Percentiles rank a stretch among this genome's conserved stretches.
Evolutionary conservation across 495 filamentous ascomycete genomes (phyloP).

Genomic region (Cercophora samala): DNA sequence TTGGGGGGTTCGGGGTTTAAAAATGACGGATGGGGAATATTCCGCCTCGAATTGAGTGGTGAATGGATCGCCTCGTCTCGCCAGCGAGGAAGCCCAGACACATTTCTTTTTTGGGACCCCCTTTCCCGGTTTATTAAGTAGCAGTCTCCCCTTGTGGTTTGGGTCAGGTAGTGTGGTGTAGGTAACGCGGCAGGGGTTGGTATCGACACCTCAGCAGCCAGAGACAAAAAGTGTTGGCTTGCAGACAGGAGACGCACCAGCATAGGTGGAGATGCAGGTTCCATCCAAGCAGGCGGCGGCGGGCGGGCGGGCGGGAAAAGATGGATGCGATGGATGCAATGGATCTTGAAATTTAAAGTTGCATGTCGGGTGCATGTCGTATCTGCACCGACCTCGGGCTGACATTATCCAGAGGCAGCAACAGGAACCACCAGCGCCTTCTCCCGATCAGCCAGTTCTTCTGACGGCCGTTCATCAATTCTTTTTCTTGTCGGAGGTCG

Average conservation of each 20-base stretch:
- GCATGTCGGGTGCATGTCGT: conserved; percentile 10
- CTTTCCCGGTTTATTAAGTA: neutral
- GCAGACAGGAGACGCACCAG: no score
- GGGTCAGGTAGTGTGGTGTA: neutral
- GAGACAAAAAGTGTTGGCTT: conserved; percentile 3
- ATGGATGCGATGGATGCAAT: neutral
- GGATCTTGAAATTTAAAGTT: conserved; percentile 6
- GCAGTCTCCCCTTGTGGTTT: no score
- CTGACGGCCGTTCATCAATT: no score
- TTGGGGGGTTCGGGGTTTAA: conserved; percentile 7
- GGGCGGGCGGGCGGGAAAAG: neutral
- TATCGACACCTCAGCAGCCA: neutral
- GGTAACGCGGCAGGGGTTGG: conserved; percentile 4
- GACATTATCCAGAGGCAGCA: neutral
- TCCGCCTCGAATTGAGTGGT: neutral
- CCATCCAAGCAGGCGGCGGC: neutral
- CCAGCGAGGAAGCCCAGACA: conserved; percentile 6
- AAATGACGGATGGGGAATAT: conserved; percentile 1
- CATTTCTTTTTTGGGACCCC: conserved; percentile 13
- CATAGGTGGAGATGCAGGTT: neutral
- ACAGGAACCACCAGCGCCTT: neutral
- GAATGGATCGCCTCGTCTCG: conserved; percentile 3
- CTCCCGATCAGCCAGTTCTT: conserved; percentile 4
- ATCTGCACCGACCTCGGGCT: conserved; percentile 3
- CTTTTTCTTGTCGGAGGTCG: neutral